Evolutionary conservation across 192 early-diverging fungal genomes (phyloP), one percentile per base, ranked within the genome.

Genomic region (Lobulomyces angularis): DNA sequence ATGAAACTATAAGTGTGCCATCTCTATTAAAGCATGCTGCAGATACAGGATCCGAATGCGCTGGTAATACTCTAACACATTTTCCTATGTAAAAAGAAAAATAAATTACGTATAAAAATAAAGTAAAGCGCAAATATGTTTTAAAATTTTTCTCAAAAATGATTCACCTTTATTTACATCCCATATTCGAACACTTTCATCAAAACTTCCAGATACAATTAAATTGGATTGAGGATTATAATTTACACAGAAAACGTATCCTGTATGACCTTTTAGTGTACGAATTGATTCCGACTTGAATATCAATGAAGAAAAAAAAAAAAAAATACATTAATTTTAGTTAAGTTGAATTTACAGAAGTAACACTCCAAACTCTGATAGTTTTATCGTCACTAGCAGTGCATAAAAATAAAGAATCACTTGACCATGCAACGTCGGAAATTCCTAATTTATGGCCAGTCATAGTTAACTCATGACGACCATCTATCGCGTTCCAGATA

Each of bases 191-290:
- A 99, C 85, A 11, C 76, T 90, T 56, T 97, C 90, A 55, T 99
- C 95, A 65, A 95, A 96, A 12, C 88, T 93, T 41, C 95, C 95
- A 2, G 89, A 93, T 0, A 89, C 95, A 46, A 99, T 84, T 42
- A 97, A 56, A 42, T 86, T 92, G 8, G 83, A 83, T 37, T 82
- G 80, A 1, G 95, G 90, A 53, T 90, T 97, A 52, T 86, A 99
- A 62, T 90, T 88, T 14, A 96, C 91, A 53, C 88, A 92, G 55
- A 94, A 99, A 17, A 99, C 95, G 50, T 86, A 94, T 64, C 94
- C 83, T 2, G 87, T 83, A 57, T 99, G 95, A 5, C 95, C 95
- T 30, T 72, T 75, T 35, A 98, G 58, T 1, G 82, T 66, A 46
- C 82, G 80, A 3, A 83, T 65, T 6, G 84, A 69, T 23, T 70